Percentiles rank a stretch among this genome's conserved stretches.
These are phyloP conservation scores for Pythium brachiatum DNA, from an alignment of 352 stramenopile species.

Conservation along the genomic window DNA sequence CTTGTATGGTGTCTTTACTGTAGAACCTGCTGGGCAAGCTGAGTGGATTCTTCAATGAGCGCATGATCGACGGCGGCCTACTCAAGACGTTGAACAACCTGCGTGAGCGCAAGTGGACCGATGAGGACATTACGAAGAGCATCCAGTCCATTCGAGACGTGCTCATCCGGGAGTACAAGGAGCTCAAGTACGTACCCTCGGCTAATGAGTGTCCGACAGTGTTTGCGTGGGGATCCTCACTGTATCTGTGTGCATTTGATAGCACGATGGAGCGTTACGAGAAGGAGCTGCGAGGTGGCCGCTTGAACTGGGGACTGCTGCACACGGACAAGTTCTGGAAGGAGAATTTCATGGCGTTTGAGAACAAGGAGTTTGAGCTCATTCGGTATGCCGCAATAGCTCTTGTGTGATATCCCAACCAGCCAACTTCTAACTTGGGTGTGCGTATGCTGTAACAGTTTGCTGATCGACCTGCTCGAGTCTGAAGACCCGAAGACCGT, in stretches of 20 bases:
- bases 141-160: conserved; percentile 78
- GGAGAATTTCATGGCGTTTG: conserved; percentile 96
- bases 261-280: conserved; percentile 96
- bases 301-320: conserved; percentile 94
- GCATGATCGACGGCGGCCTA: conserved; percentile 96
- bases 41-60: conserved; percentile 83
- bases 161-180: conserved; percentile 86
- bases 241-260: too few species aligned
- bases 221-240: too few species aligned
- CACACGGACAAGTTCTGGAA: conserved; percentile 99
- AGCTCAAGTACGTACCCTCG: conserved; percentile 75
- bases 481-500: conserved; percentile 93
- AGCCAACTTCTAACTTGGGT: too few species aligned
- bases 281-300: conserved; percentile 93
- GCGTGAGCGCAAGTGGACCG: conserved; percentile 92
- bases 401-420: too few species aligned
- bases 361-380: conserved; percentile 95
- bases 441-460: too few species aligned
- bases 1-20: too few species aligned
- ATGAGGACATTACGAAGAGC: conserved; percentile 92
- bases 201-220: too few species aligned
- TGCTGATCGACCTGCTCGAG: conserved; percentile 93
- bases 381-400: conserved; percentile 52
- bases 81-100: conserved; percentile 95
- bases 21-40: conserved; percentile 78